Conservation (phyloP, 495 filamentous ascomycete species). For the Penicillium chermesinum region DNA sequence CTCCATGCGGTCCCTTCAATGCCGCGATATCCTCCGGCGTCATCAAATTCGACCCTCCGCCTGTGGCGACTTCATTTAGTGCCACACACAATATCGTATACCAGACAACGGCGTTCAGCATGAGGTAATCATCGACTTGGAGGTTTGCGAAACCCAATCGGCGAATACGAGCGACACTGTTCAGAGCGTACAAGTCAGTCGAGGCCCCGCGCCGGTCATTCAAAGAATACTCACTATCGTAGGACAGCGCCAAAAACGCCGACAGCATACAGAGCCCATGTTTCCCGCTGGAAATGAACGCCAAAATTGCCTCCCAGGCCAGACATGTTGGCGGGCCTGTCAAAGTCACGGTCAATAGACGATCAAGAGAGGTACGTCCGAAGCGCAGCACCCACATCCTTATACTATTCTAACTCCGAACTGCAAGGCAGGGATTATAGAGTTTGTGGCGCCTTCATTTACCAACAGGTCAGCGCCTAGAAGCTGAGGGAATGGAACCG, state of each 20-base stretch:
- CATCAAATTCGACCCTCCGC: constrained; percentile 53
- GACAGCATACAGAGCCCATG: constrained; percentile 45
- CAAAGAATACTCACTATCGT: constrained; percentile 35
- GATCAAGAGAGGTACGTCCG: not conserved
- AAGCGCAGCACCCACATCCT: constrained; percentile 20
- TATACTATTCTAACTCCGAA: constrained; percentile 6
- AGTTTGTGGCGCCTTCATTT: constrained; percentile 16
- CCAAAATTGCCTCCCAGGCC: constrained; percentile 31
- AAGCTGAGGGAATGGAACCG: constrained; percentile 7
- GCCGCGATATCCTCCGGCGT: constrained; percentile 31
- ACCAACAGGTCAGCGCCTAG: constrained; percentile 11
- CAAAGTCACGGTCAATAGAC: constrained; percentile 15
- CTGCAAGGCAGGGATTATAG: constrained; percentile 7
- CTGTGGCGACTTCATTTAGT: constrained; percentile 45
- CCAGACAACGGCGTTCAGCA: constrained; percentile 44
- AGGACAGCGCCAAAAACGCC: constrained; percentile 39
- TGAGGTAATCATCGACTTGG: constrained; percentile 49
- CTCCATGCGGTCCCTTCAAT: constrained; percentile 24
- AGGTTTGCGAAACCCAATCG: constrained; percentile 42
- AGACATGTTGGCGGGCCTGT: constrained; percentile 26
- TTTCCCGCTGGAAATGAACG: constrained; percentile 34
- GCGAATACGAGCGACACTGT: constrained; percentile 45
- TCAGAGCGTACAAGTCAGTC: not conserved
- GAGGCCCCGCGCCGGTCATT: not conserved
- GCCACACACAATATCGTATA: constrained; percentile 51